Percentiles rank a stretch among this genome's conserved stretches.
Evolutionary conservation across 768 basidiomycete species (phyloP).

Genomic region (Cantharellus cinnabarinus): DNA sequence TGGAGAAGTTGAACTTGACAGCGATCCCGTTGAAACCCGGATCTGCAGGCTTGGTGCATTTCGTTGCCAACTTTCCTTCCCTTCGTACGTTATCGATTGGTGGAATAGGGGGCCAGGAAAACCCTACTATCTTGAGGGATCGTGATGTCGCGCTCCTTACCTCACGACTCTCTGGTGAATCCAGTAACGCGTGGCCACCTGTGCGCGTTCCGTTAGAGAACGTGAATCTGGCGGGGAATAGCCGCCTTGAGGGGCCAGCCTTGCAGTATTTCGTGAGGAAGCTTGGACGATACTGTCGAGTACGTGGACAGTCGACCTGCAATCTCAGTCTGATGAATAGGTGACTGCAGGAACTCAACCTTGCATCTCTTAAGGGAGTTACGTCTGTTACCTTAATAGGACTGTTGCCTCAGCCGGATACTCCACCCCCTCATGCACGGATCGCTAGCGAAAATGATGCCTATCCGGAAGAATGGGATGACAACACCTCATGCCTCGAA

Average conservation of each 20-base stretch:
- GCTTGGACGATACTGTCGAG: conserved; percentile 42
- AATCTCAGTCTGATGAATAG: too few species aligned
- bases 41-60: not conserved
- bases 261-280: conserved; percentile 27
- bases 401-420: conserved; percentile 17
- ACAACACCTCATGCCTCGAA: conserved; percentile 22
- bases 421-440: not conserved
- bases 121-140: conserved; percentile 35
- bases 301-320: conserved; percentile 9
- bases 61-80: conserved; percentile 21
- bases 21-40: too few species aligned
- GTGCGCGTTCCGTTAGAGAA: conserved; percentile 20
- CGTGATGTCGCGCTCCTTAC: conserved; percentile 22
- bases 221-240: conserved; percentile 43
- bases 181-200: too few species aligned
- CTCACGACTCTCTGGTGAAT: too few species aligned
- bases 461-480: conserved; percentile 9
- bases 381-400: conserved; percentile 32
- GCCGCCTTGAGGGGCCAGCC: conserved; percentile 29
- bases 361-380: conserved; percentile 32
- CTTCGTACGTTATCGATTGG: conserved; percentile 35
- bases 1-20: conserved; percentile 15
- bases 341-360: conserved; percentile 29
- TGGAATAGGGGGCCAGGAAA: conserved; percentile 30
- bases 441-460: conserved; percentile 8